A percentile compares a stretch with the other conserved stretches of the same genome.
phyloP scores from a whole-genome alignment of 2,329 filamentous ascomycete species.

The Teratosphaeria destructans region DNA sequence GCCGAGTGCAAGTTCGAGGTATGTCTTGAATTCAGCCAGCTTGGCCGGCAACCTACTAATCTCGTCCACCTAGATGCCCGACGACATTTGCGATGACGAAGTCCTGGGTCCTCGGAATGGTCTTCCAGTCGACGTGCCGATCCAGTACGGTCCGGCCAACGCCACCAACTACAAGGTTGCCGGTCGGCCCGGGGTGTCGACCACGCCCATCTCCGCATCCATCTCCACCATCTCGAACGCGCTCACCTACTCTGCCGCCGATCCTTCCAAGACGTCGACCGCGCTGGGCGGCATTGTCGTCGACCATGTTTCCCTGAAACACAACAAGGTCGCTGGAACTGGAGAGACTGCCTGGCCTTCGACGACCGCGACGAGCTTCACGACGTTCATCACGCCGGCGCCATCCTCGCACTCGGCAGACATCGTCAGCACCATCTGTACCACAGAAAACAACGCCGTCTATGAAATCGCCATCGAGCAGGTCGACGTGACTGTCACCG shows the following conservation, averaged over 20 bases:
- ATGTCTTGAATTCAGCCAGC: conserved; percentile 40
- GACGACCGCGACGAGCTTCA: background rate
- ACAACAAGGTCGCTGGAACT: background rate
- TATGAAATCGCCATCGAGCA: conserved; percentile 37
- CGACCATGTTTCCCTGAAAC: background rate
- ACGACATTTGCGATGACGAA: conserved; percentile 42
- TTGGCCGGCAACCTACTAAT: background rate
- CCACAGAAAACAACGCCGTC: conserved; percentile 33
- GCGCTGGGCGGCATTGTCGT: conserved; percentile 17
- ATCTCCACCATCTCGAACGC: conserved; percentile 8
- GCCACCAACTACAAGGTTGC: conserved; percentile 26
- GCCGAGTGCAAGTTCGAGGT: conserved; percentile 52
- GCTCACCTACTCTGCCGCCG: conserved; percentile 14
- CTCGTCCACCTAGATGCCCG: background rate
- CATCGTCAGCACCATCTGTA: conserved; percentile 30
- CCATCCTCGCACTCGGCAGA: conserved; percentile 12
- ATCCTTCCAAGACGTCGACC: conserved; percentile 13
- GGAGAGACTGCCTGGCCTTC: background rate
- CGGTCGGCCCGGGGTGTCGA: conserved; percentile 11
- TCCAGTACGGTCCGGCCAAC: conserved; percentile 36
- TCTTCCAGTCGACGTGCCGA: conserved; percentile 57
- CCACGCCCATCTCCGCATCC: conserved; percentile 9
- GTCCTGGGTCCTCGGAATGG: conserved; percentile 43
- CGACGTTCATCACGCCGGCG: conserved; percentile 13
- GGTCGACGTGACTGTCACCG: conserved; percentile 32